Base-by-base conservation (phyloP, 345 rosid genomes). In the Streptanthus diversifolius region DNA sequence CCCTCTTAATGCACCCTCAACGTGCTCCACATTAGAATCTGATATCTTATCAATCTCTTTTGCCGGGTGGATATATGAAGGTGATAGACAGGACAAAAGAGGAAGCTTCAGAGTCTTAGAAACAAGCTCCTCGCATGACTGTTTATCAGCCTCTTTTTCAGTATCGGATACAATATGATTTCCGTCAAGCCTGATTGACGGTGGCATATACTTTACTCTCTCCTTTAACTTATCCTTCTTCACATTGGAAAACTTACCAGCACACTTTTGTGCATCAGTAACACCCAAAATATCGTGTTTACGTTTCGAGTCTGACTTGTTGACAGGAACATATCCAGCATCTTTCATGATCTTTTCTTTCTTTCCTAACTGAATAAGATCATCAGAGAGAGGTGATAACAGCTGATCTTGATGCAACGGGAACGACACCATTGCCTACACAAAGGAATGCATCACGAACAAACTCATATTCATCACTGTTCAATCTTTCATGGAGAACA, bases 381-480 rank as follows among this genome's bases (percentile, higher is more conserved):
- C 76, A 70, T 83, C 85, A 17, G 96, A 75, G 74, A 95, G 98
- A 62, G 99, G 99, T 15, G 99, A 95, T 69, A 91, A 82, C 61
- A 90, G 60, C 54, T 73, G 67, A 39, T 76, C 82, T 71, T 80
- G 93, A 65, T 32, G 85, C 66, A 82, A 71, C 9, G 90, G 88
- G 77, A 80, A 83, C 27, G 90, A 86, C 68, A 93, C 88, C 96
- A 95, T 95, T 48, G 85, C 79, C 99, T 95, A 89, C 77, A 75
- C 69, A 80, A 77, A 60, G 30, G 55, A 63, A 35, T 2, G 19
- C 54, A 21, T 33, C 76, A 52, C 49, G 51, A 70, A 70, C n/a
- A 64, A 39, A 41, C 48, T 76, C 39, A 43, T 44, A 57, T 74
- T 35, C 40, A 70, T 40, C 77, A 83, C 45, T 59, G 52, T 59